Conservation (phyloP, 169 alveolate species). For the Eimeria falciformis region DNA sequence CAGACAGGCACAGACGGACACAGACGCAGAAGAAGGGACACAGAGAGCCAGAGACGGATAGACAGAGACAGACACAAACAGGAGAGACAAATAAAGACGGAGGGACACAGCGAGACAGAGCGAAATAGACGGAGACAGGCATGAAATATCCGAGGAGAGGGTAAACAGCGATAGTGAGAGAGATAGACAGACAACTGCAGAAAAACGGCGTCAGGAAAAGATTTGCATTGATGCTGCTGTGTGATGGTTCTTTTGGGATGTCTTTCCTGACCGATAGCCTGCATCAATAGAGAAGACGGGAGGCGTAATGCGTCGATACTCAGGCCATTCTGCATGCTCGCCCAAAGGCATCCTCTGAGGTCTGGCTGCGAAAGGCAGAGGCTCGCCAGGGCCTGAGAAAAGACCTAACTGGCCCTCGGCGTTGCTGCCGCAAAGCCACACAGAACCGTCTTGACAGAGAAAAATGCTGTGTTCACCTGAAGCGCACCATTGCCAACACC, state of each 20-base stretch:
- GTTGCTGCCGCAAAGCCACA: conserved; percentile 67
- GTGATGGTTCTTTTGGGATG: no score
- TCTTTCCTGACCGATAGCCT: not conserved
- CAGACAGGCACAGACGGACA: not conserved
- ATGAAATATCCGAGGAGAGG: no score
- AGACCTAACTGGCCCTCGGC: conserved; percentile 46
- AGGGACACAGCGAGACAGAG: not conserved
- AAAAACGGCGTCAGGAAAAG: no score
- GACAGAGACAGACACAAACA: not conserved
- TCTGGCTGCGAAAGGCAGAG: not conserved
- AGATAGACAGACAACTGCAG: no score
- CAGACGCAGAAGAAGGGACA: not conserved
- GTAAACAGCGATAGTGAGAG: no score
- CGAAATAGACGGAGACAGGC: no score
- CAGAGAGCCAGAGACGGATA: not conserved
- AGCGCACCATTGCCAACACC: not conserved
- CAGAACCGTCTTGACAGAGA: conserved; percentile 41
- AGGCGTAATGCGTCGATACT: not conserved
- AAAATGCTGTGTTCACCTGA: conserved; percentile 54
- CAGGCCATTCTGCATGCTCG: not conserved
- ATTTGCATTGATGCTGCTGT: no score
- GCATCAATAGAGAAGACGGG: conserved; percentile 10
- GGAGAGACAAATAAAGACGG: not conserved
- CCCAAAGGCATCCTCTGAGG: not conserved
- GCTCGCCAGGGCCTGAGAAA: not conserved